Percentiles rank a stretch among this genome's conserved stretches.
These are phyloP conservation scores for Crotalaria pallida DNA, from an alignment of 306 rosid genomes.

Conservation along the genomic window DNA sequence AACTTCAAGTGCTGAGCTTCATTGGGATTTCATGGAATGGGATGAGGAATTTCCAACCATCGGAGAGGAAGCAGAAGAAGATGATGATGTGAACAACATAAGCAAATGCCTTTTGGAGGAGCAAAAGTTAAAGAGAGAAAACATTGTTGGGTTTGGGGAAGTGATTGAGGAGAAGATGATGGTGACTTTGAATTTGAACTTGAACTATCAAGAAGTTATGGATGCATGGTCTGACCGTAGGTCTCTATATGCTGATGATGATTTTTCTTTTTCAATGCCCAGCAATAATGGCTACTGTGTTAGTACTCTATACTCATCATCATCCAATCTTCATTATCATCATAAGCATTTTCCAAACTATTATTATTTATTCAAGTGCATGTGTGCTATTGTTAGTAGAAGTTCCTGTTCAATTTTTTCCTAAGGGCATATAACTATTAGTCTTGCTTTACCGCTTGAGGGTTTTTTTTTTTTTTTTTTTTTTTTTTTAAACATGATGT, in stretches of 20 bases:
- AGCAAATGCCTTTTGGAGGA: not conserved
- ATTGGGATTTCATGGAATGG: conserved; percentile 69
- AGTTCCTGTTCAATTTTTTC: too few species aligned
- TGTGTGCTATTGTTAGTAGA: not conserved
- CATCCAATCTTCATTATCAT: not conserved
- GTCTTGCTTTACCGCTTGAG: too few species aligned
- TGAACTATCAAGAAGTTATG: conserved; percentile 76
- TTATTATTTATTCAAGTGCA: not conserved
- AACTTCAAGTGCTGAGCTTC: conserved; percentile 19
- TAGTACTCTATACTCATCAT: conserved; percentile 42
- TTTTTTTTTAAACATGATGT: too few species aligned
- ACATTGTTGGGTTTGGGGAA: conserved; percentile 38
- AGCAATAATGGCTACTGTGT: conserved; percentile 44
- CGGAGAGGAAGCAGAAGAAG: conserved; percentile 20
- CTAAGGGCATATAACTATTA: too few species aligned
- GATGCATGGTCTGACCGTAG: conserved; percentile 88
- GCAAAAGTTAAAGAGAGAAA: conserved; percentile 41
- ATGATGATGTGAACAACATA: not conserved
- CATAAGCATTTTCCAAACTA: not conserved
- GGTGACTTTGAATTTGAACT: conserved; percentile 57
- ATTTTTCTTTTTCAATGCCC: conserved; percentile 39
- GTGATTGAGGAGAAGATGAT: conserved; percentile 38
- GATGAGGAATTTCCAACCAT: conserved; percentile 28
- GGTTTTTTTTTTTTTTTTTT: too few species aligned
- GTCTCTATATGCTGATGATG: conserved; percentile 57